Evolutionary conservation across 257 asterid species (phyloP), one percentile per base, ranked within the genome.

Genomic region (Scutellaria baicalensis): DNA sequence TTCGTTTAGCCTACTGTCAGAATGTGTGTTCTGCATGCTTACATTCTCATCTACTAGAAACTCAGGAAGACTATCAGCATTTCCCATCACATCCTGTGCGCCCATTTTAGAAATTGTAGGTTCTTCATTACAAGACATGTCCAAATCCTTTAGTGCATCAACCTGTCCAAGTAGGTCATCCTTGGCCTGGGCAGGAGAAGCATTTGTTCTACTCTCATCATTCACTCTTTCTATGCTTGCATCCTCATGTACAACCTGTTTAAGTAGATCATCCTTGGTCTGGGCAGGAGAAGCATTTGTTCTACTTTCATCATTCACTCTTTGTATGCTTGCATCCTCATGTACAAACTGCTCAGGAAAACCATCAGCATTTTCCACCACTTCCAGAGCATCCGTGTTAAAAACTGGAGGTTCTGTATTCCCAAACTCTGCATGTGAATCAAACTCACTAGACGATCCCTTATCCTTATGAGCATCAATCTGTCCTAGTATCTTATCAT

Each of bases 131-230:
- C 69, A 70, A 56, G 78, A 70, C 75, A 65, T 64, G 75, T 49
- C 68, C 67, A 73, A 68, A 50, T 74, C 74, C 18, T 77, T 71
- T 6, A 11, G 67, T 5, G 16, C 69, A 64, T 74, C 79, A 77
- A 71, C 78, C 68, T 81, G 79, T 40, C 65, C 79, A 64, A 63
- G 50, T 71, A 73, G 72, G 66, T 79, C 54, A 77, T 73, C 74
- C 72, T 54, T 66, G 75, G 72, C 47, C 71, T 44, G 69, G 9
- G 36, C 54, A 50, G 88, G 75, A 66, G 72, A 69, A 17, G 67
- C 73, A 67, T 57, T 79, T 72, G 39, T 70, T 16, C 59, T 63
- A 62, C 70, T 51, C 52, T 40, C 43, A 20, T 48, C 39, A 59
- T 63, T 60, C 49, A 31, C 63, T 60, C 56, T 50, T 50, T 62